Percentiles rank a stretch among this genome's conserved stretches.
These are phyloP conservation scores for Microbotryum violaceum DNA, from an alignment of 1,284 basidiomycete genomes.

Conservation along the genomic window DNA sequence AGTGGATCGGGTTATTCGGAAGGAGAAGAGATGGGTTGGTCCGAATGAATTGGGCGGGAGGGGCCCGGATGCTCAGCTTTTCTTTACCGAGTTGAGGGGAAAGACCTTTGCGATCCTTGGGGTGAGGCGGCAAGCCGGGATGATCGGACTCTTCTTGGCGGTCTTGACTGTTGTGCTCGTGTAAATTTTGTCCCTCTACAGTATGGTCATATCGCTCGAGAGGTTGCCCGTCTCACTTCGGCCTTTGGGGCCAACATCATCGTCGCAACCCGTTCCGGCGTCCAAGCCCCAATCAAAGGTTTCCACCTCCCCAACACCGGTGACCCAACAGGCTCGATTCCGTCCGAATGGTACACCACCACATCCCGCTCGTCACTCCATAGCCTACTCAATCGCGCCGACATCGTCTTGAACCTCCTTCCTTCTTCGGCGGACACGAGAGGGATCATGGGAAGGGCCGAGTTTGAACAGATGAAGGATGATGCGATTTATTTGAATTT, in stretches of 20 bases:
- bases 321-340: constrained; percentile 27
- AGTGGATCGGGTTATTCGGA: constrained; percentile 35
- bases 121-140: too few species aligned
- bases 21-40: constrained; percentile 8
- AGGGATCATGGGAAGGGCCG: constrained; percentile 5
- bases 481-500: constrained; percentile 33
- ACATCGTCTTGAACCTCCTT: constrained; percentile 32
- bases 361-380: not conserved
- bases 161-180: too few species aligned
- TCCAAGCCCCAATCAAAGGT: constrained; percentile 17
- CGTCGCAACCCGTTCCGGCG: constrained; percentile 15
- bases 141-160: not conserved
- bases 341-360: constrained; percentile 17
- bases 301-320: constrained; percentile 34
- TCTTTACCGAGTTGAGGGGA: too few species aligned
- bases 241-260: constrained; percentile 12
- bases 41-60: constrained; percentile 13
- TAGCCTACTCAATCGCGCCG: constrained; percentile 26
- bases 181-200: not conserved
- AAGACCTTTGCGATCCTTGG: too few species aligned
- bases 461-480: constrained; percentile 25
- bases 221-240: constrained; percentile 16
- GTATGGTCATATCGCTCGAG: constrained; percentile 24
- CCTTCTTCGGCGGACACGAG: constrained; percentile 11
- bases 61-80: too few species aligned